phyloP scores from a whole-genome alignment of 1,284 basidiomycete species.

The Inonotus hispidus region DNA sequence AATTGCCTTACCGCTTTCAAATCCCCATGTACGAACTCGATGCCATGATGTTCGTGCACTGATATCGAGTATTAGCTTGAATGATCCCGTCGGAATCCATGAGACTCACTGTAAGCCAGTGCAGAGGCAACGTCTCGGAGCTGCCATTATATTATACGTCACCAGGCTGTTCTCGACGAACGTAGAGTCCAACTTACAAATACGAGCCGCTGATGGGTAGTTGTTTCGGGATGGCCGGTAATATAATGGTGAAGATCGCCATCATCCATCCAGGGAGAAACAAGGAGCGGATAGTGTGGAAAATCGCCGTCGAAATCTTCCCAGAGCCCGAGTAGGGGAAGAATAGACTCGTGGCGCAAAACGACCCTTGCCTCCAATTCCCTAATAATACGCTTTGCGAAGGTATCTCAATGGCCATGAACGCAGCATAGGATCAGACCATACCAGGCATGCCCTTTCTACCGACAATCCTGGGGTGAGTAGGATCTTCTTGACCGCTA shows the following conservation, averaged over 20 bases:
- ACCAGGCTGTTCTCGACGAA: background rate
- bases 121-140: background rate
- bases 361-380: background rate
- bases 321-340: constrained; percentile 1
- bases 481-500: background rate
- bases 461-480: background rate
- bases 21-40: background rate
- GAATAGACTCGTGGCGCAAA: background rate
- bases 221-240: background rate
- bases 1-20: background rate
- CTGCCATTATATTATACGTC: background rate
- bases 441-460: background rate
- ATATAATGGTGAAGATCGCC: background rate
- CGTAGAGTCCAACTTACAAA: background rate
- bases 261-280: constrained; percentile 3
- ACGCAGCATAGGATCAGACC: background rate
- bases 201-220: background rate
- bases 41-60: background rate
- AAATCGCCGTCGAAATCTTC: background rate
- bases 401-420: background rate
- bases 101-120: background rate
- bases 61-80: background rate
- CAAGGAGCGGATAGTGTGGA: background rate
- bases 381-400: background rate
- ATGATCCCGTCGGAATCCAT: background rate